Evolutionary conservation across 2,329 filamentous ascomycete genomes (phyloP).

Genomic region (Cyclaneusma minus): DNA sequence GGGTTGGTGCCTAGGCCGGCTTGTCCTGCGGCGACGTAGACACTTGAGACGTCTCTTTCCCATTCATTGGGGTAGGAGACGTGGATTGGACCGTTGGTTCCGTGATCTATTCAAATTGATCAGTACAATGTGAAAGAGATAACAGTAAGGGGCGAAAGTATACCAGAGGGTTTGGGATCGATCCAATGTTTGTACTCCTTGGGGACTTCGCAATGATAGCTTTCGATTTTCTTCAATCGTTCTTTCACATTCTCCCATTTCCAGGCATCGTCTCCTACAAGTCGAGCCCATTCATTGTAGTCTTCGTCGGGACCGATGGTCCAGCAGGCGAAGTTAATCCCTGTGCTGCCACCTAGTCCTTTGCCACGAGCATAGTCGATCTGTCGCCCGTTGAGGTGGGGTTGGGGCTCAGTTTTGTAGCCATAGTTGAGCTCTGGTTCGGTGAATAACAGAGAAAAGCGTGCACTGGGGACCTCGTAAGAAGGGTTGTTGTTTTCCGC

Average conservation of each 20-base stretch:
- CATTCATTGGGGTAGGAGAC: conserved; percentile 31
- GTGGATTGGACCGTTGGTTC: conserved; percentile 28
- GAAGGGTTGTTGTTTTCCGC: conserved; percentile 26
- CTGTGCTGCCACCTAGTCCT: conserved; percentile 33
- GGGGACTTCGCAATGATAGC: conserved; percentile 28
- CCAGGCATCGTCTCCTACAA: conserved; percentile 38
- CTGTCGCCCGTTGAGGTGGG: conserved; percentile 24
- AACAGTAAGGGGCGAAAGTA: conserved; percentile 1
- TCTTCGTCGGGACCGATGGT: conserved; percentile 40
- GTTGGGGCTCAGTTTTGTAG: conserved; percentile 32
- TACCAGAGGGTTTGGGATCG: conserved; percentile 21
- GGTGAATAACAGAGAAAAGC: conserved; percentile 32
- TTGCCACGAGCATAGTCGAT: conserved; percentile 33
- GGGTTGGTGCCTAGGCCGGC: conserved; percentile 32
- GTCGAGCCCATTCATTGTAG: conserved; percentile 42
- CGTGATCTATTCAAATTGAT: conserved; percentile 25
- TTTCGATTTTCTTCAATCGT: conserved; percentile 36
- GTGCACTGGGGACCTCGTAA: conserved; percentile 34
- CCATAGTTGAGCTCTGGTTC: conserved; percentile 32
- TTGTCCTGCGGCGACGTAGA: conserved; percentile 31
- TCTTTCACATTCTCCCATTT: conserved; percentile 35
- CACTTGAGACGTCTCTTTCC: conserved; percentile 29
- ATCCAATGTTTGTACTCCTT: conserved; percentile 28
- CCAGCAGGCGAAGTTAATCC: conserved; percentile 39
- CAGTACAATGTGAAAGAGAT: not conserved